Evolutionary conservation across 768 basidiomycete species (phyloP).

Genomic region (Boletus reticulatus): DNA sequence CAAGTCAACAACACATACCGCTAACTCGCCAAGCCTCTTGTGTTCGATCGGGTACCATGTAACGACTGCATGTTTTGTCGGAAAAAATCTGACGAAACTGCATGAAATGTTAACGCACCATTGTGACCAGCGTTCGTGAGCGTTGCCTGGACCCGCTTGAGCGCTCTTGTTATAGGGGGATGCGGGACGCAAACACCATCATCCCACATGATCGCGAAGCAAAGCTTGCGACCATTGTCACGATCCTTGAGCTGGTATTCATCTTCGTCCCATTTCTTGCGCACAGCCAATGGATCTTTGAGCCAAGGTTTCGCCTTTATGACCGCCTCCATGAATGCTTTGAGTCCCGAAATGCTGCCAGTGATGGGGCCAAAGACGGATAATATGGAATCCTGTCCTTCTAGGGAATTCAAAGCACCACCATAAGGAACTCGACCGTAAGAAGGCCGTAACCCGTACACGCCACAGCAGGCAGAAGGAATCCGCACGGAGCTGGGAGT

Average conservation of each 20-base stretch:
- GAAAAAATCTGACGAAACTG: background rate
- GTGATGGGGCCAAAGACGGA: constrained; percentile 78
- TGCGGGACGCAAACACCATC: constrained; percentile 59
- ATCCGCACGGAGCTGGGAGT: constrained; percentile 62
- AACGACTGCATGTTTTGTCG: constrained; percentile 45
- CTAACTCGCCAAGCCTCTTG: constrained; percentile 38
- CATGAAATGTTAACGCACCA: constrained; percentile 37
- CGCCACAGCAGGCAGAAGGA: constrained; percentile 62
- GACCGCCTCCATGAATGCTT: constrained; percentile 63
- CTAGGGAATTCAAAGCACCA: constrained; percentile 60
- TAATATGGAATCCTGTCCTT: constrained; percentile 68
- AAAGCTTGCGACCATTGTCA: constrained; percentile 47
- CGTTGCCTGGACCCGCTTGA: constrained; percentile 55
- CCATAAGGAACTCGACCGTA: constrained; percentile 68
- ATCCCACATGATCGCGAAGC: constrained; percentile 66
- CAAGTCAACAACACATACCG: constrained; percentile 36
- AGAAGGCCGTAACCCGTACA: constrained; percentile 72
- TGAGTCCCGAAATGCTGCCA: constrained; percentile 56
- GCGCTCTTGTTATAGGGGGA: constrained; percentile 61
- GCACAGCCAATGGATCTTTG: constrained; percentile 56
- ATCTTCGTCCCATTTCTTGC: constrained; percentile 59
- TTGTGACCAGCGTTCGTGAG: constrained; percentile 61
- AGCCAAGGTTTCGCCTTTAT: constrained; percentile 61
- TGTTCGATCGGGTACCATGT: constrained; percentile 66
- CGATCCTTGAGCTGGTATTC: constrained; percentile 61